A percentile compares a stretch with the other conserved stretches of the same genome.
These are phyloP conservation scores for Murraya paniculata DNA, from an alignment of 345 rosid genomes.

Conservation along the genomic window DNA sequence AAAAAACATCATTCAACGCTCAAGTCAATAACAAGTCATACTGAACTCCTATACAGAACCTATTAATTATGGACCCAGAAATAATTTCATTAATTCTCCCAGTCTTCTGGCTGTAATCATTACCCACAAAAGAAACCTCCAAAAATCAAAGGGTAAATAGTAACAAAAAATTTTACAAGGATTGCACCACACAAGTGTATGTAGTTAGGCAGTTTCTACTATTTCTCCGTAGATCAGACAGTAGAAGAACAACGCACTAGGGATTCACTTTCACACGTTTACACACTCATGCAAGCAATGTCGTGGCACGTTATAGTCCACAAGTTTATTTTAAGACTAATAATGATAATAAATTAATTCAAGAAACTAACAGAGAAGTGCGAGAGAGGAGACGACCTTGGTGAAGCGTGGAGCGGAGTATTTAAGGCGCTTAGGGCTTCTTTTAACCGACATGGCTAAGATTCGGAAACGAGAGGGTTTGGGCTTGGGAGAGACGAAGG, in stretches of 20 bases:
- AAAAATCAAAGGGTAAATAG: neutral
- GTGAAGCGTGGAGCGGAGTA: slow-evolving; percentile 73
- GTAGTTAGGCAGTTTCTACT: too few relatives aligned
- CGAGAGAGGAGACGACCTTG: slow-evolving; percentile 43
- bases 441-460: slow-evolving; percentile 57
- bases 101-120: neutral
- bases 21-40: neutral
- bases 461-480: slow-evolving; percentile 25
- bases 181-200: too few relatives aligned
- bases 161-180: too few relatives aligned
- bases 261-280: neutral
- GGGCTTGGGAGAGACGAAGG: slow-evolving; percentile 15
- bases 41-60: neutral
- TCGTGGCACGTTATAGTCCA: neutral
- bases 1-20: neutral
- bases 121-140: neutral
- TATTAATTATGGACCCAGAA: too few relatives aligned
- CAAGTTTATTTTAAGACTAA: neutral
- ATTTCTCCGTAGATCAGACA: too few relatives aligned
- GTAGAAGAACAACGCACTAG: neutral
- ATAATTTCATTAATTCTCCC: neutral
- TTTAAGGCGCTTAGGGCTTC: slow-evolving; percentile 92
- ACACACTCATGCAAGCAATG: neutral
- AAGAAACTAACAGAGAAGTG: neutral
- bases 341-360: neutral